Evolutionary conservation across 2,329 filamentous ascomycete species (phyloP), one percentile per base, ranked within the genome.

Genomic region (Exophiala oligosperma): DNA sequence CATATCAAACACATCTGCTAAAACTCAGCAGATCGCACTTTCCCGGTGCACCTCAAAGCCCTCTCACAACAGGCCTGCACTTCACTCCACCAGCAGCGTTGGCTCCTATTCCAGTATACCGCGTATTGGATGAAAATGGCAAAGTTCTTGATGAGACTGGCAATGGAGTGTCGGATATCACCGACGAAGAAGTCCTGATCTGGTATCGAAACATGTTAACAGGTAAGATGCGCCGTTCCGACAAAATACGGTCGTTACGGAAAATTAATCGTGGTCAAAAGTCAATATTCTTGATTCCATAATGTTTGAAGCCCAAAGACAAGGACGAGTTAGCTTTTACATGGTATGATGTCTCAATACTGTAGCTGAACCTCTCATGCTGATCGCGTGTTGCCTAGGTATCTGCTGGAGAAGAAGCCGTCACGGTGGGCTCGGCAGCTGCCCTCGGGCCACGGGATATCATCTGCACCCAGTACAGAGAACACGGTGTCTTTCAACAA

Each of bases 301-400:
- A 71, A 97, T 97, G 92, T 97, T 96, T 70, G 93, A 99, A 70
- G 92, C 94, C 0, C 94, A 97, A 74, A 82, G 94, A 49, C 94
- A 99, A 74, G 92, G 92, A n/a, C 85, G 91, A 21, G 23, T 76
- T 96, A 35, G 32, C 32, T 35, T 35, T 35, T 28, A 28, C 7
- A 28, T 28, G 26, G 26, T 28, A 28, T 56, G 92, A 88, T 72
- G 97, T 99, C 76, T 99, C 97, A 75, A 97, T 97, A 90, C 92
- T 87, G 5, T 8, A 49, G 28, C 4, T 28, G 26, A 7, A 7
- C 26, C 7, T 7, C 4, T 28, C 26, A 4, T 28, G 4, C 26
- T 28, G 7, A 28, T 28, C 26, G 7, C 7, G 7, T 28, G 26
- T 23, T 24, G 17, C n/a, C 5, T 26, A 60, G 58, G 54, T 57